Conservation (phyloP, 176 grass and related monocot genomes). For the Panicum miliaceum region DNA sequence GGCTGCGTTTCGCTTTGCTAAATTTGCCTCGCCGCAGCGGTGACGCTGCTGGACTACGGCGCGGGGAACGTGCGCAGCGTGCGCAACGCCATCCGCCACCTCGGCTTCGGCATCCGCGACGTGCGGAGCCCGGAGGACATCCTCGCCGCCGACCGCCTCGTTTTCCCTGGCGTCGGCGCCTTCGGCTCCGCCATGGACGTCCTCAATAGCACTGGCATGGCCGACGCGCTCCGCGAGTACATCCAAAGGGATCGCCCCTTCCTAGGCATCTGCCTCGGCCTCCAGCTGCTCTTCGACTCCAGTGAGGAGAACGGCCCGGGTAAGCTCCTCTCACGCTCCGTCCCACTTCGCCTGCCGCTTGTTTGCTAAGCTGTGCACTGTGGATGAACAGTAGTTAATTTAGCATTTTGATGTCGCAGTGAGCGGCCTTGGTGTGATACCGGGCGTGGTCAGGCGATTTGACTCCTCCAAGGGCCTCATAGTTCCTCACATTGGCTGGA, state of each 20-base stretch:
- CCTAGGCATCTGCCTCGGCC: conserved; percentile 95
- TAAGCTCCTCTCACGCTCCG: conserved; percentile 16
- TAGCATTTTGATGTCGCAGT: conserved; percentile 54
- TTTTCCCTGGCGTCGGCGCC: conserved; percentile 92
- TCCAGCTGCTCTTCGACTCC: conserved; percentile 90
- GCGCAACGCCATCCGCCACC: conserved; percentile 85
- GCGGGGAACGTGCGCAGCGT: conserved; percentile 91
- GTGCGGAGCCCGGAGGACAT: conserved; percentile 92
- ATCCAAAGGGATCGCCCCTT: conserved; percentile 85
- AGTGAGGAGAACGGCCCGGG: conserved; percentile 94
- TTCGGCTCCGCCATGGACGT: conserved; percentile 97
- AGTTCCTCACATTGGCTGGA: conserved; percentile 99
- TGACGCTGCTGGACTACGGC: conserved; percentile 91
- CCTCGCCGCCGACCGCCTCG: conserved; percentile 69
- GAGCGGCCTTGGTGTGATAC: conserved; percentile 91
- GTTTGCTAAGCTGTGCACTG: not conserved
- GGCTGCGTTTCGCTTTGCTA: conserved; percentile 10
- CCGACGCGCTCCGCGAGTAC: conserved; percentile 75
- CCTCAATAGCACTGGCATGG: conserved; percentile 79
- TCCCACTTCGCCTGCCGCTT: not conserved
- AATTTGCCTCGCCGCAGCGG: conserved; percentile 42
- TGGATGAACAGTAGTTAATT: conserved; percentile 17
- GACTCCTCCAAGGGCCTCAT: conserved; percentile 80
- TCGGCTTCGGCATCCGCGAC: conserved; percentile 84
- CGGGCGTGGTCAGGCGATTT: conserved; percentile 79